Conservation (phyloP, 129 eudicot genomes). For the Tagetes patula region DNA sequence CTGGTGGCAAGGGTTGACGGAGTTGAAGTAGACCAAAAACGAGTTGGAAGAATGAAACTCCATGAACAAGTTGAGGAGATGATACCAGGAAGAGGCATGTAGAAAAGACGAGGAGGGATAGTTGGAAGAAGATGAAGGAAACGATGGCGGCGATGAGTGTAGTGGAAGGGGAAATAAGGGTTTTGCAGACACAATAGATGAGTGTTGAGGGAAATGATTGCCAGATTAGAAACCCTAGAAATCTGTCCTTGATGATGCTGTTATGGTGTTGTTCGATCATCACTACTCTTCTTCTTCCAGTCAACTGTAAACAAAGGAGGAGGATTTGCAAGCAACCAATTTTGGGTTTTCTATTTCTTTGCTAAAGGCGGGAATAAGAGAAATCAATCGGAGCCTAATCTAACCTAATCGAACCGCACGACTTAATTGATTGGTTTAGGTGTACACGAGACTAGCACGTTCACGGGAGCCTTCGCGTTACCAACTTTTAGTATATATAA, state of each 20-base stretch:
- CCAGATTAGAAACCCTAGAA: slow-evolving; percentile 74
- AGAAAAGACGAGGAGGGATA: slow-evolving; percentile 56
- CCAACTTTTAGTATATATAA: too few relatives aligned
- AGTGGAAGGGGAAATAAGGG: slow-evolving; percentile 37
- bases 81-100: slow-evolving; percentile 44
- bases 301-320: too few relatives aligned
- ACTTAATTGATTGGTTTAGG: too few relatives aligned
- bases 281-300: too few relatives aligned
- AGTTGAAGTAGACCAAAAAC: slow-evolving; percentile 38
- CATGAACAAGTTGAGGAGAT: slow-evolving; percentile 50
- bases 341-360: too few relatives aligned
- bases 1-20: slow-evolving; percentile 35
- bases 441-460: too few relatives aligned
- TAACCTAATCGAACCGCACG: too few relatives aligned
- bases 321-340: too few relatives aligned
- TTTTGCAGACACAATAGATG: slow-evolving; percentile 44
- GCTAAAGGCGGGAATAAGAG: too few relatives aligned
- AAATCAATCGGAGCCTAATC: too few relatives aligned
- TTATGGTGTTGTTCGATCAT: too few relatives aligned
- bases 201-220: slow-evolving; percentile 55
- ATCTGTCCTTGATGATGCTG: slow-evolving; percentile 45
- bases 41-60: slow-evolving; percentile 53
- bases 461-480: too few relatives aligned
- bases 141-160: slow-evolving; percentile 21
- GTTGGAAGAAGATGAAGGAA: slow-evolving; percentile 50